Conservation (phyloP, 2,329 filamentous ascomycete genomes). For the Aspergillus sp. region DNA sequence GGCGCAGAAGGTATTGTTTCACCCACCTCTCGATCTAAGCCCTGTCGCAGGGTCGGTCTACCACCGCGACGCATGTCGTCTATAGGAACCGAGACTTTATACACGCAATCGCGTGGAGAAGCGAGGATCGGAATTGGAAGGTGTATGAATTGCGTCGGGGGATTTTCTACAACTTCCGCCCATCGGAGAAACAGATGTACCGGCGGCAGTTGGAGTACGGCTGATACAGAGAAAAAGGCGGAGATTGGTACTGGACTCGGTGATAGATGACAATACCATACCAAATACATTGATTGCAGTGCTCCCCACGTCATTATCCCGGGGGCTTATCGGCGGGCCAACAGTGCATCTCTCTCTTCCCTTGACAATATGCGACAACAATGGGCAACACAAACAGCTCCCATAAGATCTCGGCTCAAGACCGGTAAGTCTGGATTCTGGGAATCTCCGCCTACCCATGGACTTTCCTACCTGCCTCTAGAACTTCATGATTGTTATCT, state of each 20-base stretch:
- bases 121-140: not conserved
- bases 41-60: slow-evolving; percentile 50
- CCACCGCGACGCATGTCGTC: slow-evolving; percentile 40
- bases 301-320: slow-evolving; percentile 3
- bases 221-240: not conserved
- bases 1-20: not conserved
- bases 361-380: slow-evolving; percentile 27
- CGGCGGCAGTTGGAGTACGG: not conserved
- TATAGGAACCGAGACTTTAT: not conserved
- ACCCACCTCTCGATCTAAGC: slow-evolving; percentile 63
- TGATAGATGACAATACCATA: not conserved
- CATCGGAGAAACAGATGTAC: not conserved
- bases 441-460: not conserved
- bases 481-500: not conserved
- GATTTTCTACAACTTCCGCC: not conserved
- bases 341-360: not conserved
- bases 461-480: not conserved
- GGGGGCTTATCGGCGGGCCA: slow-evolving; percentile 1
- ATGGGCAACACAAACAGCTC: slow-evolving; percentile 67
- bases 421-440: slow-evolving; percentile 62
- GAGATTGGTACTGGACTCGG: not conserved
- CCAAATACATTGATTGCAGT: not conserved
- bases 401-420: slow-evolving; percentile 71
- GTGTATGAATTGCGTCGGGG: not conserved
- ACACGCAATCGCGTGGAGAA: not conserved